Base-by-base conservation (phyloP, 345 rosid genomes). In the Angophora floribunda region DNA sequence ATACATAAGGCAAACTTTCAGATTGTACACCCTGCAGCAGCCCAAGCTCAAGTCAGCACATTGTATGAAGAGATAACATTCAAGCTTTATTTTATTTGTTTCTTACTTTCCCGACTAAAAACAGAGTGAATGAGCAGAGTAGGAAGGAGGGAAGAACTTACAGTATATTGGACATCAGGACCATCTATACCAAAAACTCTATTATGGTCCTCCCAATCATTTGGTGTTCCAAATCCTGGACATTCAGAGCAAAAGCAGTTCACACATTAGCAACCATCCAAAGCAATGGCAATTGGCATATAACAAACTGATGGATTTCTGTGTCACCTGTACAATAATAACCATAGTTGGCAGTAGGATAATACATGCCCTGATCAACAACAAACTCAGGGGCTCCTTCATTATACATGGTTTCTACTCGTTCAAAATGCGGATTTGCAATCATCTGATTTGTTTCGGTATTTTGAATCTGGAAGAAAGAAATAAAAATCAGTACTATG, bases 181-280 rank as follows among this genome's bases (percentile, higher is more conserved):
- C 99, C 99, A 94, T 96, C 99, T 89, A 89, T 92, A 87, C 96
- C 95, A 93, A 95, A 96, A 94, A 96, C 45, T 90, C 92, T 93
- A 87, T 92, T 94, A 87, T 94, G 99, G 96, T 95, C 97, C 96
- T 96, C 99, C 97, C 98, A 97, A 87, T 96, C 98, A 75, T 93
- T 91, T 91, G 99, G 97, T 91, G 98, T 88, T 90, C 96, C 99
- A 85, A 94, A 94, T 92, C 99, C 99, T 97, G 90, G 87, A 30
- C 41, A 86, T 86, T 86, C 44, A 53, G 22, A 89, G 75, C 86
- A 82, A 91, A 59, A 41, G 88, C 13, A 2, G 11, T 67, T 9
- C 79, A 41, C 82, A 87, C 52, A n/a, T 89, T 75, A 87, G 57
- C 88, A 51, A 44, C 87, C 45, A 24, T 16, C 59, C 52, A 36